Conservation (phyloP, 331 rosid species). For the Cucumis variabilis region DNA sequence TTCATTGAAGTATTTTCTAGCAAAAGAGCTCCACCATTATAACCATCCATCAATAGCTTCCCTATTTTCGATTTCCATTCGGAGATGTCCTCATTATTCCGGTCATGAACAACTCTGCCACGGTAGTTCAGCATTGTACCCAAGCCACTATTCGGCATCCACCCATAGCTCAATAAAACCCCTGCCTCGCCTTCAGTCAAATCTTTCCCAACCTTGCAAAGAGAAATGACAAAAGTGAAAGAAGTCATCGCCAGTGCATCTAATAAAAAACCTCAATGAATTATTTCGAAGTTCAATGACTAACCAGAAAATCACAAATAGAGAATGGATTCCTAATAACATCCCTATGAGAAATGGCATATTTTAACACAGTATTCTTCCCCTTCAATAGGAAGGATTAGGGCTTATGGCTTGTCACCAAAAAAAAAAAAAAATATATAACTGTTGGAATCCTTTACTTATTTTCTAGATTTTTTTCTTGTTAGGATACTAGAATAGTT, state of each 20-base stretch:
- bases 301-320: not conserved
- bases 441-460: too few relatives aligned
- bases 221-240: not conserved
- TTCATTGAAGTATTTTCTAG: conserved; percentile 51
- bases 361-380: not conserved
- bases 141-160: conserved; percentile 80
- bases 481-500: too few relatives aligned
- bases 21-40: conserved; percentile 61
- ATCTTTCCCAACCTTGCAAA: conserved; percentile 78
- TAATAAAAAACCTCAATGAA: not conserved
- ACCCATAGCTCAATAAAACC: conserved; percentile 79
- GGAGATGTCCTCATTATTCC: conserved; percentile 59
- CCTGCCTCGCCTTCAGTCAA: conserved; percentile 78
- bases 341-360: not conserved
- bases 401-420: too few relatives aligned
- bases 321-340: not conserved
- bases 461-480: too few relatives aligned
- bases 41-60: conserved; percentile 75
- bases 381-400: too few relatives aligned
- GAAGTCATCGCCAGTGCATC: not conserved
- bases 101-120: conserved; percentile 87
- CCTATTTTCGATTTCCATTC: conserved; percentile 93
- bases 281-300: not conserved
- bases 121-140: conserved; percentile 90
- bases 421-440: too few relatives aligned